Conservation (phyloP, 139 green algal species). For the Chlorella sp. region DNA sequence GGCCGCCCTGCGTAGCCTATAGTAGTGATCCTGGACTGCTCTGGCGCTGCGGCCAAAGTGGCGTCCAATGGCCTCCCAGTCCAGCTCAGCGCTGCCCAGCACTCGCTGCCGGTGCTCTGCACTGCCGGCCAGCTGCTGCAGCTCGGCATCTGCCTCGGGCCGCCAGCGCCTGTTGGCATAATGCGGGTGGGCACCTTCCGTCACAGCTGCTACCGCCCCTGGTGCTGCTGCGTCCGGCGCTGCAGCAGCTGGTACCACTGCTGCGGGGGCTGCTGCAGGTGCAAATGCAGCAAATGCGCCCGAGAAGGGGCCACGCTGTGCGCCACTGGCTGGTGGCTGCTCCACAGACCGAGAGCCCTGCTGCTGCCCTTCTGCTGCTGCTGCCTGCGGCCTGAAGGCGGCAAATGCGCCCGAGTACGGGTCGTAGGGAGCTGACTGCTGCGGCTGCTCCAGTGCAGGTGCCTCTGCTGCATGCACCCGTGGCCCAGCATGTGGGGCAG, state of each 20-base stretch:
- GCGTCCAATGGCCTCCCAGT: not conserved
- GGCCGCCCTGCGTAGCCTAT: too few relatives aligned
- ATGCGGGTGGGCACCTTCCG: too few relatives aligned
- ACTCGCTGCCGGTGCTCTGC: not conserved
- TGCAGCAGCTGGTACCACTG: not conserved
- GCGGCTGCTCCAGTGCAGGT: not conserved
- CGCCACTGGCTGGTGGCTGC: not conserved
- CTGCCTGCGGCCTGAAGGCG: too few relatives aligned
- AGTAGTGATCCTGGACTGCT: not conserved
- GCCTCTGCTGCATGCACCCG: not conserved
- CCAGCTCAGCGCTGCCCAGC: not conserved
- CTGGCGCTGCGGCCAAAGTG: not conserved
- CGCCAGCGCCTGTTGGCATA: not conserved
- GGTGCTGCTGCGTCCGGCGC: not conserved
- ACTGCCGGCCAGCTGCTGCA: constrained; percentile 1
- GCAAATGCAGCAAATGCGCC: not conserved
- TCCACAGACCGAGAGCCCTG: not conserved
- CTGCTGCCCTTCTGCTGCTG: not conserved
- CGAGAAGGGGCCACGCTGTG: not conserved
- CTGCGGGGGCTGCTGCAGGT: not conserved
- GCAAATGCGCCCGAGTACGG: too few relatives aligned
- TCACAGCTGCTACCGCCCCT: not conserved
- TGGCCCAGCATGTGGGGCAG: not conserved
- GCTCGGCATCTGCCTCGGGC: not conserved
- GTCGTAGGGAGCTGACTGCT: too few relatives aligned